phyloP scores from a whole-genome alignment of 2,329 filamentous ascomycete species.

The Albifimbria verrucaria region DNA sequence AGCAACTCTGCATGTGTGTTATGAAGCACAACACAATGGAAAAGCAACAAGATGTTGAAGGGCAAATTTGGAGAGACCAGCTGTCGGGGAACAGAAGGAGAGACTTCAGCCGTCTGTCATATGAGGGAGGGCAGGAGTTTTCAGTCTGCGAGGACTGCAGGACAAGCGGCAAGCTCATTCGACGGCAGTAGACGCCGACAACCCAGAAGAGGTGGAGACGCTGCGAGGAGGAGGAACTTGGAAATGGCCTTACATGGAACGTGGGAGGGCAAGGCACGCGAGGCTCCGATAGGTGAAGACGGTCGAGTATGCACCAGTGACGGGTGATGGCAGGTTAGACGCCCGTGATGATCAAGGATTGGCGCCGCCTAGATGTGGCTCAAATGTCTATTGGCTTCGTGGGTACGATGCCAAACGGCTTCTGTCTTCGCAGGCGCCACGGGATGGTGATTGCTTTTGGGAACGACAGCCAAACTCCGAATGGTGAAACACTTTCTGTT shows the following conservation, averaged over 20 bases:
- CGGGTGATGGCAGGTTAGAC: conserved; percentile 19
- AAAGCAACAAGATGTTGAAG: conserved; percentile 27
- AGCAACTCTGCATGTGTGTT: not conserved
- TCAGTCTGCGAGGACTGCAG: conserved; percentile 36
- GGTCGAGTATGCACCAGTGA: conserved; percentile 18
- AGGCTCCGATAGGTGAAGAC: conserved; percentile 24
- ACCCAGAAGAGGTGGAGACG: conserved; percentile 30
- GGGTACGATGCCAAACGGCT: not conserved
- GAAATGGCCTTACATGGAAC: conserved; percentile 22
- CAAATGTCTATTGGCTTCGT: not conserved
- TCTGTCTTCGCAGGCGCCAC: not conserved
- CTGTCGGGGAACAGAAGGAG: conserved; percentile 45
- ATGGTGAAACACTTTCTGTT: too few species aligned
- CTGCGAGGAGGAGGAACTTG: conserved; percentile 17
- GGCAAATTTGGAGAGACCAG: conserved; percentile 50
- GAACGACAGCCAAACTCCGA: too few species aligned
- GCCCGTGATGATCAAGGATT: conserved; percentile 14
- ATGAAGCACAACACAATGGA: too few species aligned
- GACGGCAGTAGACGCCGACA: conserved; percentile 31
- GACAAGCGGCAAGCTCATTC: conserved; percentile 26
- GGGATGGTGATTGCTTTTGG: too few species aligned
- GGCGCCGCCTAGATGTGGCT: not conserved
- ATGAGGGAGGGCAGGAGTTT: conserved; percentile 47
- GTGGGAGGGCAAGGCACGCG: conserved; percentile 13
- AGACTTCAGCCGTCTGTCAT: conserved; percentile 27